A percentile compares a stretch with the other conserved stretches of the same genome.
Conservation (phyloP, 2,329 filamentous ascomycete genomes). For the Coniochaeta sp. region DNA sequence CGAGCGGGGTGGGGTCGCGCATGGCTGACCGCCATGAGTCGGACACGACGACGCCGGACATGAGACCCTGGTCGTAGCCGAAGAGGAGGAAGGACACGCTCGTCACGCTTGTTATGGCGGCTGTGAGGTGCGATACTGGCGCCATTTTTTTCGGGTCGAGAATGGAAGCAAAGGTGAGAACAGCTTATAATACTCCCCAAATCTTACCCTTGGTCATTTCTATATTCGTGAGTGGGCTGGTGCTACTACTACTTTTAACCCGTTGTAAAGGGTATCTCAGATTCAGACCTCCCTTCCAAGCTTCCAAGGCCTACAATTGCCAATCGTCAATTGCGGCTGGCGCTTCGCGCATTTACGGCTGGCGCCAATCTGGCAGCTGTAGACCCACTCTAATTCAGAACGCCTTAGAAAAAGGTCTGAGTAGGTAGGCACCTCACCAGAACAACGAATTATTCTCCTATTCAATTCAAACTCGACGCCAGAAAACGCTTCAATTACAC, state of each 20-base stretch:
- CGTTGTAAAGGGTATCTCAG: no score
- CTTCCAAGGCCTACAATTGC: no score
- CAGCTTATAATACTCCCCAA: background rate
- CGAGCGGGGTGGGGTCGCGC: slow-evolving; percentile 14
- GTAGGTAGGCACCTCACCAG: no score
- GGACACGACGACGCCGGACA: background rate
- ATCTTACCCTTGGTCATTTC: background rate
- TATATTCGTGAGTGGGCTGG: background rate
- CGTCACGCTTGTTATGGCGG: background rate
- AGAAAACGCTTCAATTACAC: no score
- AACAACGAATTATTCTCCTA: no score
- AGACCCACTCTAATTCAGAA: no score
- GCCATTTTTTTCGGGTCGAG: background rate
- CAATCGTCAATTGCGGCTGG: background rate
- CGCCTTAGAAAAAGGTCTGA: no score
- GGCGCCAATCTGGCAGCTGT: no score
- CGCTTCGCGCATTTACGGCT: no score
- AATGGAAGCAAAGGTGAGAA: background rate
- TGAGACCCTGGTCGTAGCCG: background rate
- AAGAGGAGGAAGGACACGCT: background rate
- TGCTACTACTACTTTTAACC: background rate
- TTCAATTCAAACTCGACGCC: no score
- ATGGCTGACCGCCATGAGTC: slow-evolving; percentile 10
- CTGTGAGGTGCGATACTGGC: background rate
- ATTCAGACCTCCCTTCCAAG: no score